Evolutionary conservation across 202 grass and related monocot species (phyloP).

Genomic region (Sporobolus alterniflorus): DNA sequence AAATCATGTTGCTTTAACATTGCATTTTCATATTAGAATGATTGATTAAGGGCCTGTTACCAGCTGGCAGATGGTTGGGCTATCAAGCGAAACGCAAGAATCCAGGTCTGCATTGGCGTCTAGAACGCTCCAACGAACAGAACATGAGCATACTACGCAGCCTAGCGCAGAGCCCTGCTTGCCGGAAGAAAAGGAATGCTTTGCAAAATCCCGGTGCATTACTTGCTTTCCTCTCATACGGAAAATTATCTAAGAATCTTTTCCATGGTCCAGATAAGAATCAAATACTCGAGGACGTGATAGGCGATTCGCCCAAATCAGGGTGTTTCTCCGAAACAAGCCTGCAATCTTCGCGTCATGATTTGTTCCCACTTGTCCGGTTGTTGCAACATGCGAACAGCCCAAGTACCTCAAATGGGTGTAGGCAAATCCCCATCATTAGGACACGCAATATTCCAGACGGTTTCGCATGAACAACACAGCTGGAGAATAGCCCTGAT

Average conservation of each 20-base stretch:
- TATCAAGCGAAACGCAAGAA: background rate
- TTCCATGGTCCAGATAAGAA: background rate
- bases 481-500: too few relatives aligned
- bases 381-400: slow-evolving; percentile 39
- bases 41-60: background rate
- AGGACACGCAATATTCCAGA: slow-evolving; percentile 30
- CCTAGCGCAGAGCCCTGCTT: background rate
- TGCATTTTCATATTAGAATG: background rate
- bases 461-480: slow-evolving; percentile 35
- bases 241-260: background rate
- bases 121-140: background rate
- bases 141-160: background rate
- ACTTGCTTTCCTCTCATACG: background rate
- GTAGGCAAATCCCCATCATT: slow-evolving; percentile 19
- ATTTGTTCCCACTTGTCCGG: background rate
- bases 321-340: background rate
- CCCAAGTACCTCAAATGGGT: background rate
- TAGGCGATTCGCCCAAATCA: slow-evolving; percentile 4
- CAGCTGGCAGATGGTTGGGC: background rate
- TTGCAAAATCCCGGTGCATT: background rate
- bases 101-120: background rate
- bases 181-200: background rate
- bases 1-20: background rate
- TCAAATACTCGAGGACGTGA: background rate
- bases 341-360: slow-evolving; percentile 5